These are phyloP conservation scores for Deinandra increscens DNA, from an alignment of 129 eudicot genomes.

Conservation along the genomic window DNA sequence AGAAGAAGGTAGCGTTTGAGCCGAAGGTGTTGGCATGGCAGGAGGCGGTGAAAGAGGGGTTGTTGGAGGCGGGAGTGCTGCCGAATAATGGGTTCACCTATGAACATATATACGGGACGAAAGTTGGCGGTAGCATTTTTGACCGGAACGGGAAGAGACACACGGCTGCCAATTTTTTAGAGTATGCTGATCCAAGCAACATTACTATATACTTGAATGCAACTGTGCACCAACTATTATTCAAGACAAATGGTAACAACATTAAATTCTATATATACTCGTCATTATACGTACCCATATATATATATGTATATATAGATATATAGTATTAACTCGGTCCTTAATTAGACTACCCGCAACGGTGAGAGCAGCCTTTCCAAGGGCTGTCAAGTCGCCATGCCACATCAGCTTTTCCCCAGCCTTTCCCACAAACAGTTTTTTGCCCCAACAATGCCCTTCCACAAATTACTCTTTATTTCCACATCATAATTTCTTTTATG, in stretches of 20 bases:
- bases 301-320: no score
- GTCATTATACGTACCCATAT: no score
- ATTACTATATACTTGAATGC: conserved; percentile 59
- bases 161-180: conserved; percentile 80
- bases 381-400: no score
- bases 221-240: conserved; percentile 56
- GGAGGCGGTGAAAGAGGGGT: conserved; percentile 71
- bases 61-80: conserved; percentile 60
- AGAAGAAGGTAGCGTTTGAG: conserved; percentile 59
- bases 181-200: conserved; percentile 58
- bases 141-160: conserved; percentile 68
- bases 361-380: no score
- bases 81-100: conserved; percentile 64
- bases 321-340: no score
- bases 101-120: conserved; percentile 71
- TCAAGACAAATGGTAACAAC: conserved; percentile 43
- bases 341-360: no score
- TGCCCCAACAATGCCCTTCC: no score
- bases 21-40: conserved; percentile 72
- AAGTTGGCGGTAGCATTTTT: conserved; percentile 64
- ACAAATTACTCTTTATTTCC: no score
- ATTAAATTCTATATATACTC: background rate
- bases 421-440: no score
- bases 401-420: no score
- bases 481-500: no score